Conservation (phyloP, 1,284 basidiomycete genomes). For the Somion occarium region DNA sequence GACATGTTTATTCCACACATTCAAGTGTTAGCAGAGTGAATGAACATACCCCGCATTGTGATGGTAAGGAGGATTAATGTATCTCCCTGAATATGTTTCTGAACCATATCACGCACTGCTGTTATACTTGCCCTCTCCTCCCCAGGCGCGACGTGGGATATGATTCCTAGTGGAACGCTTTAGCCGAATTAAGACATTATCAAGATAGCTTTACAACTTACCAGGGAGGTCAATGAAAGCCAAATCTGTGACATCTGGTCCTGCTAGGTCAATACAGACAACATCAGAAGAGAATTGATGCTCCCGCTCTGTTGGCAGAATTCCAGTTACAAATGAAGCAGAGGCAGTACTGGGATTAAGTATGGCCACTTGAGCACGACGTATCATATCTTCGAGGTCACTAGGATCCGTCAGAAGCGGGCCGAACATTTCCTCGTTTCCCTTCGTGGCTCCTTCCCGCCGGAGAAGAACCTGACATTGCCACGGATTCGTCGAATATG, state of each 20-base stretch:
- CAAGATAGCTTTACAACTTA: conserved; percentile 27
- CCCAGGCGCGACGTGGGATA: conserved; percentile 12
- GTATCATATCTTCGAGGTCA: conserved; percentile 60
- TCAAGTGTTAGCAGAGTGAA: neutral
- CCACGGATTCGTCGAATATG: conserved; percentile 45
- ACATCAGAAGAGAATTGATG: conserved; percentile 59
- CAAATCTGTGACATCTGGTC: conserved; percentile 63
- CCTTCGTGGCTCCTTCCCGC: conserved; percentile 35
- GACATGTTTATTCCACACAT: neutral
- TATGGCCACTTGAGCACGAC: conserved; percentile 68
- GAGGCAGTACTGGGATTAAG: conserved; percentile 46
- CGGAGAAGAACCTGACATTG: conserved; percentile 55
- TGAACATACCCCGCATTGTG: conserved; percentile 15
- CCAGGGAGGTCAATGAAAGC: conserved; percentile 73
- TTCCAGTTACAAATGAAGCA: conserved; percentile 8
- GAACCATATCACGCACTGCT: conserved; percentile 14
- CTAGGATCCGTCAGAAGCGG: conserved; percentile 42
- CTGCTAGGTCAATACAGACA: conserved; percentile 63
- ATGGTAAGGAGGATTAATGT: conserved; percentile 16
- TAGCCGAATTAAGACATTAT: no score
- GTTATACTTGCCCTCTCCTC: conserved; percentile 14
- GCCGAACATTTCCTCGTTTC: conserved; percentile 50
- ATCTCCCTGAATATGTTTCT: conserved; percentile 14
- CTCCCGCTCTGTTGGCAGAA: conserved; percentile 23
- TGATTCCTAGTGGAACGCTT: conserved; percentile 15